Evolutionary conservation across 331 rosid species (phyloP).

Genomic region (Acacia concinna): DNA sequence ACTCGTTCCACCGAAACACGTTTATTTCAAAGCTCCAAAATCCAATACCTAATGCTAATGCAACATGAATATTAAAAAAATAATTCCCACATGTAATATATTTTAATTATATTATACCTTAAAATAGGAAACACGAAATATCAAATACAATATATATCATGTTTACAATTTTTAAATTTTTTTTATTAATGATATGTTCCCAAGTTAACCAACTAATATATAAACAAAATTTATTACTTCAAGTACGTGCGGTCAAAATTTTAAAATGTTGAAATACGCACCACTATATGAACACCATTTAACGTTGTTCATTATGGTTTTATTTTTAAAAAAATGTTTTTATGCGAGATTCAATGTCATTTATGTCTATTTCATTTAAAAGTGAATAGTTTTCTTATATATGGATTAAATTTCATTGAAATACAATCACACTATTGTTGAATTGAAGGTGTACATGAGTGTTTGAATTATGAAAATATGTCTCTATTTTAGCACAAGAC

Average conservation of each 20-base stretch:
- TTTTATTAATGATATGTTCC: background rate
- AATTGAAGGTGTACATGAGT: background rate
- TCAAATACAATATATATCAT: background rate
- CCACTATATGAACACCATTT: background rate
- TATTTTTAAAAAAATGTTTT: background rate
- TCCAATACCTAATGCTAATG: slow-evolving; percentile 8
- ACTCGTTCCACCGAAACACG: slow-evolving; percentile 20
- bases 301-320: background rate
- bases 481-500: background rate
- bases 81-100: background rate
- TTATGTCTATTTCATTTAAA: background rate
- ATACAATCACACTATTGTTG: background rate
- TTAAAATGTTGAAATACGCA: background rate
- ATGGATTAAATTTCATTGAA: background rate
- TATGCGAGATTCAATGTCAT: background rate
- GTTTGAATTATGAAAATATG: background rate
- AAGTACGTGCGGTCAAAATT: background rate
- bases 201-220: background rate
- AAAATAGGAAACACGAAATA: background rate
- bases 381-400: background rate
- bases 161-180: background rate
- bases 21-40: background rate
- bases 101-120: background rate
- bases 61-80: background rate
- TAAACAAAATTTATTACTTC: background rate